Evolutionary conservation across 345 rosid species (phyloP), one percentile per base, ranked within the genome.

Genomic region (Noccaea caerulescens): DNA sequence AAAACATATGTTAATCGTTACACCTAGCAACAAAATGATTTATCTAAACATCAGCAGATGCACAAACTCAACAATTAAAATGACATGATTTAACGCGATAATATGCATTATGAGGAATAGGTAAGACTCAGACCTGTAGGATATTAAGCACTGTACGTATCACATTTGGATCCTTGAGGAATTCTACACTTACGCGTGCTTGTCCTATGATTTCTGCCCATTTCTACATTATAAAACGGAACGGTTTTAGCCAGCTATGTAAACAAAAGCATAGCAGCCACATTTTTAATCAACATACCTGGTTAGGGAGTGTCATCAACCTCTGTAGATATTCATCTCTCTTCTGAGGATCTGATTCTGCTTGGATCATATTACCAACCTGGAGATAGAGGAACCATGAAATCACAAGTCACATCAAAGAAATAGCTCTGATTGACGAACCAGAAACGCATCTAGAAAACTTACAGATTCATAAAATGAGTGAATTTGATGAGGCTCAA

Each of bases 321-420:
- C 99, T 90, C 77, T 84, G 92, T 61, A 95, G 77, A 73, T 92
- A 95, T 63, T 95, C 99, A 80, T 95, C 98, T 81, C 99, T 86
- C 84, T 92, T 95, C 65, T 87, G 93, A 12, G 85, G 86, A 82
- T 90, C 99, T 82, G 99, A 53, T 79, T 95, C 99, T 27, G 99
- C 99, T 77, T 92, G 99, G 68, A 95, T 88, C 99, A 95, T 95
- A 75, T 85, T 87, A 63, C 90, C 97, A 64, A 95, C 99, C 99
- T 95, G 73, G 75, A 76, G 49, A 55, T 1, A 71, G 4, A 66
- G 57, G 38, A 51, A 32, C 51, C 12, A 20, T 61, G 49, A 53
- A 53, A 41, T 45, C 55, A 23, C 27, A 50, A 46, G 30, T 43
- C 52, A 20, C 20, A 47, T 41, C 12, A 46, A 13, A 66, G 12